Conservation (phyloP, 768 basidiomycete genomes). For the Kwoniella pini region DNA sequence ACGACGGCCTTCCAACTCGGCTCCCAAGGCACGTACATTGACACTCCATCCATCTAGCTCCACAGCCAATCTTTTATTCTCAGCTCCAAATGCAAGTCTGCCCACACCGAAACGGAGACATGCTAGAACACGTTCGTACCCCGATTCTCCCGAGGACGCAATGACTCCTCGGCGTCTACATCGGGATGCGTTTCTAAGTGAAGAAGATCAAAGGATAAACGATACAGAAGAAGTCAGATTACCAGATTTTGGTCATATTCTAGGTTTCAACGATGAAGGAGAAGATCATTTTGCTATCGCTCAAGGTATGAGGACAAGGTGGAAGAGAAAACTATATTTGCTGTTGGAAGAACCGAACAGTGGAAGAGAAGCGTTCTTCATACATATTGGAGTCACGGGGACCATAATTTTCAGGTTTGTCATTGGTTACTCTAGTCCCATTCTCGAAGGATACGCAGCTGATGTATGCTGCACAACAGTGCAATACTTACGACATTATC, state of each 20-base stretch:
- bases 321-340: constrained; percentile 68
- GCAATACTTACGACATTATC: constrained; percentile 54
- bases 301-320: constrained; percentile 50
- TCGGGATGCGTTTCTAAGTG: constrained; percentile 21
- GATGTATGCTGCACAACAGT: constrained; percentile 22
- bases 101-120: constrained; percentile 15
- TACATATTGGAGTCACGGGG: constrained; percentile 70
- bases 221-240: constrained; percentile 45
- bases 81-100: constrained; percentile 11
- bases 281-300: constrained; percentile 52
- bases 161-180: constrained; percentile 19
- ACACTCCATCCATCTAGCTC: constrained; percentile 26
- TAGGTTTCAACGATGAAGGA: constrained; percentile 49
- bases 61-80: constrained; percentile 28
- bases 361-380: constrained; percentile 70
- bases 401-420: constrained; percentile 64
- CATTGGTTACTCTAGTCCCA: neutral
- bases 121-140: constrained; percentile 14
- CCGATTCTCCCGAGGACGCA: constrained; percentile 24
- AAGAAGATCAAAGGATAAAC: constrained; percentile 18
- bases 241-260: constrained; percentile 50
- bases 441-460: neutral
- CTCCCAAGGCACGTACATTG: constrained; percentile 19
- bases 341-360: constrained; percentile 80
- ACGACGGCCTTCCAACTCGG: constrained; percentile 3